These are phyloP conservation scores for Salix arbutifolia DNA, from an alignment of 345 rosid genomes.

Conservation along the genomic window DNA sequence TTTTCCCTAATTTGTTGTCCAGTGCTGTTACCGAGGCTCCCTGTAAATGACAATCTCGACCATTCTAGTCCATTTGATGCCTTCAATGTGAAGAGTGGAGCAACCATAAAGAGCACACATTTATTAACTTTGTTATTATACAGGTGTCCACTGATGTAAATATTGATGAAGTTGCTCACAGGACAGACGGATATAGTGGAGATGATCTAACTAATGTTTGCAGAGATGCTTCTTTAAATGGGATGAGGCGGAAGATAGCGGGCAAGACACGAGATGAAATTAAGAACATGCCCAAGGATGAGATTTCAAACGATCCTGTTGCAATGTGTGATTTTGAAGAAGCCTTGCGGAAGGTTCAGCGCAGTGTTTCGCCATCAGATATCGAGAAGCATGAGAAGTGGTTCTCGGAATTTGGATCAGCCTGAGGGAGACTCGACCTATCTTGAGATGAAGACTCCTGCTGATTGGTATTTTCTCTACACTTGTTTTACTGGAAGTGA, in stretches of 20 bases:
- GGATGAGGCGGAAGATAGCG: slow-evolving; percentile 99
- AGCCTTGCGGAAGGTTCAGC: slow-evolving; percentile 86
- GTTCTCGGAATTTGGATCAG: slow-evolving; percentile 93
- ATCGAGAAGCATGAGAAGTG: slow-evolving; percentile 98
- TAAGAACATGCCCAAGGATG: slow-evolving; percentile 97
- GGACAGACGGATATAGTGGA: slow-evolving; percentile 96
- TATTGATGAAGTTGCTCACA: slow-evolving; percentile 83
- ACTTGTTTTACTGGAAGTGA: not conserved
- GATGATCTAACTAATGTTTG: slow-evolving; percentile 98
- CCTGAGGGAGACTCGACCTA: slow-evolving; percentile 26
- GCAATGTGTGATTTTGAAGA: slow-evolving; percentile 99
- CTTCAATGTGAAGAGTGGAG: not conserved
- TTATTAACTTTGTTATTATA: not conserved
- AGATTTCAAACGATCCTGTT: slow-evolving; percentile 92
- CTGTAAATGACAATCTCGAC: not conserved
- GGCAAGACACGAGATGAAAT: slow-evolving; percentile 99
- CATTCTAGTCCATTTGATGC: not conserved
- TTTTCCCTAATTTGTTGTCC: not conserved
- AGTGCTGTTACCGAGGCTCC: not conserved
- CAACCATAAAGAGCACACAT: not conserved
- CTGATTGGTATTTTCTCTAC: not conserved
- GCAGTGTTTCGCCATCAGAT: slow-evolving; percentile 87
- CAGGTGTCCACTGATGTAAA: slow-evolving; percentile 90
- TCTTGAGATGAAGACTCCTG: not conserved
- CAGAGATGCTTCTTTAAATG: slow-evolving; percentile 95